phyloP scores from a whole-genome alignment of 352 stramenopile genomes.

The Pseudoperonospora humuli region DNA sequence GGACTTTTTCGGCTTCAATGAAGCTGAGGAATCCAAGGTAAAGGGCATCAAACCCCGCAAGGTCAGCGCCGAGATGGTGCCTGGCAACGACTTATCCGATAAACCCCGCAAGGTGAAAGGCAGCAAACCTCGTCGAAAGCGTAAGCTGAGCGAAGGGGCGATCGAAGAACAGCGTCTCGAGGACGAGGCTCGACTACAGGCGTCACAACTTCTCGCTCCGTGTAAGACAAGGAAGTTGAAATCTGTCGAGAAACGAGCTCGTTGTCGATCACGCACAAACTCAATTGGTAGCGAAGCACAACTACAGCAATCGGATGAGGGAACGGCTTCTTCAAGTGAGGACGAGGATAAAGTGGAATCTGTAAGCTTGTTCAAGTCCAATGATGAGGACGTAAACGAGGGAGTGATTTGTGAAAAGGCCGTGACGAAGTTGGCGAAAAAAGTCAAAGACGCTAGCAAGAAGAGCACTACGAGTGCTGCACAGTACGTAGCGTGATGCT shows the following conservation, averaged over 20 bases:
- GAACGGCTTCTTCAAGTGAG: constrained; percentile 16
- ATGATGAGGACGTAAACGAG: constrained; percentile 9
- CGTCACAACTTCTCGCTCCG: constrained; percentile 56
- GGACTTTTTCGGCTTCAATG: constrained; percentile 79
- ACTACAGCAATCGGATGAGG: constrained; percentile 6
- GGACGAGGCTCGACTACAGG: constrained; percentile 59
- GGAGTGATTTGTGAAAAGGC: constrained; percentile 2
- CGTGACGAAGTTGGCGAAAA: constrained; percentile 16
- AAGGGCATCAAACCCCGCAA: constrained; percentile 36
- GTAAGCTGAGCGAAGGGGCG: constrained; percentile 76
- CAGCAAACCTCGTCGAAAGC: constrained; percentile 71
- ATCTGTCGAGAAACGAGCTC: constrained; percentile 36
- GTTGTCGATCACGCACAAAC: constrained; percentile 31
- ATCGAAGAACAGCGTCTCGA: constrained; percentile 59
- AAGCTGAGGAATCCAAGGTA: constrained; percentile 23
- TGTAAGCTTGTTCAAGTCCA: constrained; percentile 50
- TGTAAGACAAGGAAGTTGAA: constrained; percentile 34
- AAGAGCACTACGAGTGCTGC: constrained; percentile 15
- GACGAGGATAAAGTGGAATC: constrained; percentile 26
- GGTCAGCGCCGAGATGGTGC: constrained; percentile 66
- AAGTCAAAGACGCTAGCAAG: constrained; percentile 23
- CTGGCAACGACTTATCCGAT: constrained; percentile 32
- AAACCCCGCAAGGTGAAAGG: constrained; percentile 41
- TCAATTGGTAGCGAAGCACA: constrained; percentile 28
- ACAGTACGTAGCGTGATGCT: constrained; percentile 13